Conservation (phyloP, 2,329 filamentous ascomycete species). For the Talaromyces rugulosus region DNA sequence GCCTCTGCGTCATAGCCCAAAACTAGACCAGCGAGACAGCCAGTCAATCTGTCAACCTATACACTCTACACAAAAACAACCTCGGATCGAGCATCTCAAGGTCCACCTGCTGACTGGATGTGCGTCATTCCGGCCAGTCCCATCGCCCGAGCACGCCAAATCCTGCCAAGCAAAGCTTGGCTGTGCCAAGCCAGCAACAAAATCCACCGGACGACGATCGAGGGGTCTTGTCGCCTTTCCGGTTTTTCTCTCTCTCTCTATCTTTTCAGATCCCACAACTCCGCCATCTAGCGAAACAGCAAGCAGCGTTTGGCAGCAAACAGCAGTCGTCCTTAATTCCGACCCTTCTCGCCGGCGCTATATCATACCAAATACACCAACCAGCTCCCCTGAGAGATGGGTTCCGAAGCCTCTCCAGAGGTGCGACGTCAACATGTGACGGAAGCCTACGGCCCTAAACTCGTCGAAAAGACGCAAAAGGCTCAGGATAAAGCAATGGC, state of each 20-base stretch:
- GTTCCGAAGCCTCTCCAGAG: slow-evolving; percentile 13
- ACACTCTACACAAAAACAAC: not conserved
- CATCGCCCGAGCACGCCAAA: not conserved
- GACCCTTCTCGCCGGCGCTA: not conserved
- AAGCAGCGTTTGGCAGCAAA: not conserved
- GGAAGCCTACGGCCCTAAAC: slow-evolving; percentile 34
- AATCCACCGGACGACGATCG: not conserved
- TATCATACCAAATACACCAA: not conserved
- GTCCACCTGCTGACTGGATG: not conserved
- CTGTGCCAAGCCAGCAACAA: not conserved
- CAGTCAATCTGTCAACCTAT: not conserved
- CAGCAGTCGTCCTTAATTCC: not conserved
- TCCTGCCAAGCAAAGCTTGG: not conserved
- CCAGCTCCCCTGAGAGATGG: not conserved
- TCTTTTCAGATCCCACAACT: not conserved
- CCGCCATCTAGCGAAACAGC: not conserved
- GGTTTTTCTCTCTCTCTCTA: not conserved
- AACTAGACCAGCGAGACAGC: not conserved
- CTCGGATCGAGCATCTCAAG: not conserved
- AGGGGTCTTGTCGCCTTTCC: not conserved
- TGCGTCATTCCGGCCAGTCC: not conserved
- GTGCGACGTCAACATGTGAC: slow-evolving; percentile 19
- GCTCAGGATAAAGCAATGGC: slow-evolving; percentile 31
- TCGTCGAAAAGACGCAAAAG: slow-evolving; percentile 34
- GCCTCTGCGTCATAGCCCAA: not conserved